Percentiles rank a stretch among this genome's conserved stretches.
Conservation (phyloP, 2,329 filamentous ascomycete genomes). For the Gnomoniopsis smithogilvyi region DNA sequence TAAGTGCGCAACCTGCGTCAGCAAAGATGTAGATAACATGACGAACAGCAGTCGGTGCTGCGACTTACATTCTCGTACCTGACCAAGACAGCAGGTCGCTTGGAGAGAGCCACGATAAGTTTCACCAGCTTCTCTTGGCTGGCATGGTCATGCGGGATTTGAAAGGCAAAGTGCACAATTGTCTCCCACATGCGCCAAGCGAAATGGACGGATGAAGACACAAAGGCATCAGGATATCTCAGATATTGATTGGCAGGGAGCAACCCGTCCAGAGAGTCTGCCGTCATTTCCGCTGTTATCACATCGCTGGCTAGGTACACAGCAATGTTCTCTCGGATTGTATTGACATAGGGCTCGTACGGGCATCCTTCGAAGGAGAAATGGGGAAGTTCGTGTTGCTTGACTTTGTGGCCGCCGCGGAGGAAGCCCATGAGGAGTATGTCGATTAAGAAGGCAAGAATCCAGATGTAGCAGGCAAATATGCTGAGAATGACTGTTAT, state of each 20-base stretch:
- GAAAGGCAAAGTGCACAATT: neutral
- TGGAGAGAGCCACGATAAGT: neutral
- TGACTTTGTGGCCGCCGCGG: neutral
- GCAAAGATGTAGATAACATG: neutral
- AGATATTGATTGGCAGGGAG: neutral
- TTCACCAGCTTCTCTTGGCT: neutral
- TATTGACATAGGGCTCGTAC: neutral
- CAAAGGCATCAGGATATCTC: neutral
- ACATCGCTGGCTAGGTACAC: neutral
- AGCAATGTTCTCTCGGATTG: neutral
- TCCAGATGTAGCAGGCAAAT: neutral
- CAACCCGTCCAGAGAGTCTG: neutral
- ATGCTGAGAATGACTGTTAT: neutral
- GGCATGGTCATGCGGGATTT: neutral
- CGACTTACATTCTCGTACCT: neutral
- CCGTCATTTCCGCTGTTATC: neutral
- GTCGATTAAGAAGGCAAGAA: neutral
- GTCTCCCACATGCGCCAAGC: neutral
- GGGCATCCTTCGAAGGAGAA: neutral
- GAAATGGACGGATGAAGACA: neutral
- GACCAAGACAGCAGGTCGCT: neutral
- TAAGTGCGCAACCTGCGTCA: neutral
- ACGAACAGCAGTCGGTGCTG: neutral
- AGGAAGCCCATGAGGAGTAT: neutral
- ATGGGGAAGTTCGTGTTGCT: neutral